These are phyloP conservation scores for Ophiosphaerella herpotricha DNA, from an alignment of 2,329 filamentous ascomycete genomes.

Conservation along the genomic window DNA sequence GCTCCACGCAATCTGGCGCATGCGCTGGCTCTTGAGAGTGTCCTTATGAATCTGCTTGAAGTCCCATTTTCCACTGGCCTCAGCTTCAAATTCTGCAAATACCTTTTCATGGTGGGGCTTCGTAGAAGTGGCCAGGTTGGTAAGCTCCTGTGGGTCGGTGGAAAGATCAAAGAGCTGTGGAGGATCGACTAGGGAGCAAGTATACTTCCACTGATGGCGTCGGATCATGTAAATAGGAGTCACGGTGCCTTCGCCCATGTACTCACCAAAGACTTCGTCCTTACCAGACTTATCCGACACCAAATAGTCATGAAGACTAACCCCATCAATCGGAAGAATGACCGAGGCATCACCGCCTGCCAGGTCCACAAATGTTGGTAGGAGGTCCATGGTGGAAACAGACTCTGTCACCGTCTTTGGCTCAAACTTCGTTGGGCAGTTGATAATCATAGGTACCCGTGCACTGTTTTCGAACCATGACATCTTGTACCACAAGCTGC, in stretches of 20 bases:
- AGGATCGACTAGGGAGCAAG: constrained; percentile 81
- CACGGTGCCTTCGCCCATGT: constrained; percentile 90
- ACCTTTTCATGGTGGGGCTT: constrained; percentile 47
- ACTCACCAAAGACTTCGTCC: constrained; percentile 92
- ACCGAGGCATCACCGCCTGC: constrained; percentile 71
- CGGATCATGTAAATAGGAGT: constrained; percentile 94
- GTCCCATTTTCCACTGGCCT: constrained; percentile 79
- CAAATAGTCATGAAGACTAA: constrained; percentile 62
- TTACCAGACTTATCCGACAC: constrained; percentile 59
- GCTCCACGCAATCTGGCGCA: constrained; percentile 76
- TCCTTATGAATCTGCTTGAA: constrained; percentile 75
- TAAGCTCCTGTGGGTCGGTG: constrained; percentile 75
- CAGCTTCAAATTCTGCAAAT: constrained; percentile 68
- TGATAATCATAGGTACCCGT: constrained; percentile 83
- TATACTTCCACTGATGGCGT: constrained; percentile 86
- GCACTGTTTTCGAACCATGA: constrained; percentile 92
- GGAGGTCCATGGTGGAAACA: constrained; percentile 87
- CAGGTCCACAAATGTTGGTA: constrained; percentile 86
- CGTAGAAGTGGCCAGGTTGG: constrained; percentile 64
- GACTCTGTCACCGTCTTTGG: constrained; percentile 80
- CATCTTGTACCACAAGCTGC: constrained; percentile 97
- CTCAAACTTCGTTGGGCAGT: constrained; percentile 74
- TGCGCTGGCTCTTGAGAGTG: constrained; percentile 77
- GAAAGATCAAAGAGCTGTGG: constrained; percentile 83
- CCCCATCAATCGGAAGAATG: constrained; percentile 82